phyloP scores from a whole-genome alignment of 441 rosid species.

The Capsella rubella region DNA sequence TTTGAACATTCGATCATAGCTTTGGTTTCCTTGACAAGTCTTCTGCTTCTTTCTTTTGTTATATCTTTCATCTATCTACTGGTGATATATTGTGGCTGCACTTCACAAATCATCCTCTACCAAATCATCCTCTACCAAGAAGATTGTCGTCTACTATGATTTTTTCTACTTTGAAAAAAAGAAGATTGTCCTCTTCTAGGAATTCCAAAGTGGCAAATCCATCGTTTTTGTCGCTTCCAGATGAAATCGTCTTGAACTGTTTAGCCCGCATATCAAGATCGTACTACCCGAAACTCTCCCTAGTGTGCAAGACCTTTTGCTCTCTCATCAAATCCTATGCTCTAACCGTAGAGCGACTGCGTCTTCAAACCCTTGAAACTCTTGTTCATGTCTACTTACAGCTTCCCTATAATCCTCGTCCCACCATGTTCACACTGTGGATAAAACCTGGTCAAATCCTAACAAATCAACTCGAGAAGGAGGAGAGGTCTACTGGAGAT shows the following conservation, averaged over 20 bases:
- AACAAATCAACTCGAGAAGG: neutral
- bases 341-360: conserved; percentile 52
- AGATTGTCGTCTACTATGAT: too few species aligned
- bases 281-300: conserved; percentile 56
- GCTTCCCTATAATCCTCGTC: conserved; percentile 36
- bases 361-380: conserved; percentile 46
- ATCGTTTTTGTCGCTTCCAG: conserved; percentile 46
- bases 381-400: conserved; percentile 55
- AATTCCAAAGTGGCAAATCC: too few species aligned
- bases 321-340: conserved; percentile 54
- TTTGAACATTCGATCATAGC: too few species aligned
- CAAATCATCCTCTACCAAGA: too few species aligned
- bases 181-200: too few species aligned
- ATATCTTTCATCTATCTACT: too few species aligned
- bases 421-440: conserved; percentile 43
- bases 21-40: too few species aligned
- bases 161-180: too few species aligned
- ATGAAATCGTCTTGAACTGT: conserved; percentile 50
- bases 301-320: conserved; percentile 60
- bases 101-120: too few species aligned
- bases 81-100: too few species aligned
- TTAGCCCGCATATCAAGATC: conserved; percentile 63
- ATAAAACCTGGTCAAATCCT: neutral
- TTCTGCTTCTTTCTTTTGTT: too few species aligned
- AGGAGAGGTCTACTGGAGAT: neutral